Percentiles rank a stretch among this genome's conserved stretches.
phyloP scores from a whole-genome alignment of 140 eudicot species.

The Oenanthe javanica region DNA sequence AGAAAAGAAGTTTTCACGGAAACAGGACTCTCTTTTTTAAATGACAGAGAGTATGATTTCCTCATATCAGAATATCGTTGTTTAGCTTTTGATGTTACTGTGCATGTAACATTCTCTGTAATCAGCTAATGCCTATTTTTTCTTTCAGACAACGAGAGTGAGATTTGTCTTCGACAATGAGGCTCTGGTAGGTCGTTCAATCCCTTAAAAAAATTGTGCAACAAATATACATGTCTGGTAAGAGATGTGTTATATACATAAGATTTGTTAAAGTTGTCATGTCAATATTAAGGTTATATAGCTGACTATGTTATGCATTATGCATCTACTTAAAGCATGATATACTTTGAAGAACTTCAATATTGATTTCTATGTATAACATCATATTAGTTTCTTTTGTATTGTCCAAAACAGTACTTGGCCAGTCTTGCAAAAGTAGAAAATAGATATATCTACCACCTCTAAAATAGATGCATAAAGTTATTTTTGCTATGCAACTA shows the following conservation, averaged over 20 bases:
- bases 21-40: background rate
- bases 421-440: background rate
- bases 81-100: background rate
- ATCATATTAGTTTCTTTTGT: background rate
- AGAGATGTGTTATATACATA: background rate
- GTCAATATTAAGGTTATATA: background rate
- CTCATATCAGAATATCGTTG: too few species aligned
- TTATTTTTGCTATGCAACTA: background rate
- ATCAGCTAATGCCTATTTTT: background rate
- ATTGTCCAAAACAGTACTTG: background rate
- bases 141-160: conserved; percentile 86
- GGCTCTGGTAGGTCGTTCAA: conserved; percentile 61
- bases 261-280: background rate
- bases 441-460: background rate
- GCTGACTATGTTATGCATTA: background rate
- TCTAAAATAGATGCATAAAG: background rate
- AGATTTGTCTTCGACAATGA: conserved; percentile 92
- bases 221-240: background rate
- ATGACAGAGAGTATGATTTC: background rate
- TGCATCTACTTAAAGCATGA: background rate
- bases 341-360: background rate
- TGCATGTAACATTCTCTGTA: background rate
- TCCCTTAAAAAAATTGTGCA: conserved; percentile 9
- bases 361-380: background rate
- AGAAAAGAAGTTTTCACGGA: background rate